These are phyloP conservation scores for Brassica hybrid DNA, from an alignment of 441 rosid species.

Conservation along the genomic window DNA sequence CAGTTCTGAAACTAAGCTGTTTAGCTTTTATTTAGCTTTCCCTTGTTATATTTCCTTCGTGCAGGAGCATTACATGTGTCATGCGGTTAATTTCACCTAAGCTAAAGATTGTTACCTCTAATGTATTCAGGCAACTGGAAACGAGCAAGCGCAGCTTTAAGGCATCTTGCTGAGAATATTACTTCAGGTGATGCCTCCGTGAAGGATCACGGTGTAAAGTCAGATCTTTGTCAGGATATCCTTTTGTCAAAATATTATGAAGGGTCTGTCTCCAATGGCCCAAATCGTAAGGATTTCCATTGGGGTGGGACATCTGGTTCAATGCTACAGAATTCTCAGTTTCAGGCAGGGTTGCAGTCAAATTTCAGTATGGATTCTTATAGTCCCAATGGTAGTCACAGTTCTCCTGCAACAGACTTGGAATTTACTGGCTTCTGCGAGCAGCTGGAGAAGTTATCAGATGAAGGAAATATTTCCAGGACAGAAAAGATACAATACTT, in stretches of 20 bases:
- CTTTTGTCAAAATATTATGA: constrained; percentile 74
- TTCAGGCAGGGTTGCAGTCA: constrained; percentile 49
- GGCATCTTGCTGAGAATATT: constrained; percentile 75
- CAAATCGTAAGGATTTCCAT: constrained; percentile 57
- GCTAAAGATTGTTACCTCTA: constrained; percentile 50
- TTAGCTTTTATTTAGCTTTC: constrained; percentile 46
- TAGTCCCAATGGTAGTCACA: constrained; percentile 45
- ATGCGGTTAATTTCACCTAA: constrained; percentile 43
- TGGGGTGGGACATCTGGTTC: constrained; percentile 70
- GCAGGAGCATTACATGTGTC: constrained; percentile 44
- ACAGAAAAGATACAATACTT: constrained; percentile 72
- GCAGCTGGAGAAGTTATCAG: constrained; percentile 60
- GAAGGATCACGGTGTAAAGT: constrained; percentile 46
- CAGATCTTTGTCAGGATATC: constrained; percentile 61
- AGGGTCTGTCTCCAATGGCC: constrained; percentile 59
- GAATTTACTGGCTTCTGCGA: constrained; percentile 61
- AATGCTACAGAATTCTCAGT: constrained; percentile 52
- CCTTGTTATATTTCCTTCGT: constrained; percentile 43
- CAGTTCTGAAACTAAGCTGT: constrained; percentile 31
- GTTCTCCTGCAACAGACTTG: constrained; percentile 55
- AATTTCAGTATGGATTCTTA: constrained; percentile 47
- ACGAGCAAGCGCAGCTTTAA: constrained; percentile 79
- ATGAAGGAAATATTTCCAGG: constrained; percentile 52
- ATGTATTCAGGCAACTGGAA: constrained; percentile 89
- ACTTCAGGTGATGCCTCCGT: constrained; percentile 51